These are phyloP conservation scores for Russula sp. DNA, from an alignment of 768 basidiomycete genomes.

Conservation along the genomic window DNA sequence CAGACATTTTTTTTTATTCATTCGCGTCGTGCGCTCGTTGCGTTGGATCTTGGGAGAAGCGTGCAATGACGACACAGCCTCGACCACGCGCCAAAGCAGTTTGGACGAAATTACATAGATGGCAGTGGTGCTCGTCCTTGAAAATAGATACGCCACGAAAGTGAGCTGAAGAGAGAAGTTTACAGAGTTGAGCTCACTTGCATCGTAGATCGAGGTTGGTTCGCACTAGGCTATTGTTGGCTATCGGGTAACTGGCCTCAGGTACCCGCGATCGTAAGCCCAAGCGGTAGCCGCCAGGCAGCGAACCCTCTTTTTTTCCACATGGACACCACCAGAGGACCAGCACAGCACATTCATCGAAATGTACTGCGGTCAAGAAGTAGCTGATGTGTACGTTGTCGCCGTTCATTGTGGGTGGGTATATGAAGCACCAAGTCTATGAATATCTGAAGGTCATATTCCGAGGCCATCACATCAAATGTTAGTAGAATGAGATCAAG, in stretches of 20 bases:
- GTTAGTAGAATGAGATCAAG: constrained; percentile 2
- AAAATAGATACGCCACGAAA: not conserved
- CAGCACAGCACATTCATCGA: not conserved
- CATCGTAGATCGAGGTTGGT: not conserved
- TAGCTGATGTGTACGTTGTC: not conserved
- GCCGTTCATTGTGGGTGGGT: not conserved
- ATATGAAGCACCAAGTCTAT: not conserved
- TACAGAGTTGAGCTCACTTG: not conserved
- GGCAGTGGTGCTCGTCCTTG: not conserved
- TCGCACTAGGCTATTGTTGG: not conserved
- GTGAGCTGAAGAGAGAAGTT: not conserved
- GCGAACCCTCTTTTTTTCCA: not conserved
- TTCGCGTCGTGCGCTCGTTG: too few species aligned
- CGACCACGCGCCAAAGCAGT: not conserved
- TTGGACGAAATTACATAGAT: not conserved
- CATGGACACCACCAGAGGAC: not conserved
- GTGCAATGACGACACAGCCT: too few species aligned
- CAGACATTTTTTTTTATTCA: not conserved
- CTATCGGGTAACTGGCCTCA: not conserved
- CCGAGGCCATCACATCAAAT: not conserved
- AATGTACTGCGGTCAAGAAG: not conserved
- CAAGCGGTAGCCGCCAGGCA: not conserved
- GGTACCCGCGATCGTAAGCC: constrained; percentile 1
- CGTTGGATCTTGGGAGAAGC: too few species aligned
- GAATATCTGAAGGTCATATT: not conserved